These are phyloP conservation scores for Aspergillus sp. DNA, from an alignment of 2,329 filamentous ascomycete genomes.

Conservation along the genomic window DNA sequence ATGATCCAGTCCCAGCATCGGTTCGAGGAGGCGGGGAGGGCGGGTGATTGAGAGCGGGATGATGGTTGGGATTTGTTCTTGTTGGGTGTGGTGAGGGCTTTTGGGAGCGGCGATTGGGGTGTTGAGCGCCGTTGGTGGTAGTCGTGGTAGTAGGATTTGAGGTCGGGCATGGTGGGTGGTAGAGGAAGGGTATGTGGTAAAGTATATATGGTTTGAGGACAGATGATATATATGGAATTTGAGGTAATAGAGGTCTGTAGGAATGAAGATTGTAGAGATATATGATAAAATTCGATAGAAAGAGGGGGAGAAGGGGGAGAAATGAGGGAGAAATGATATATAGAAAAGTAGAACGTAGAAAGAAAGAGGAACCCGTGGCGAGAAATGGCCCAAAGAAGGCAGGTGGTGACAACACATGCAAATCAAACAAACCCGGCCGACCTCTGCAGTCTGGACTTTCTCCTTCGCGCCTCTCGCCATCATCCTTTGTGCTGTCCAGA, in stretches of 20 bases:
- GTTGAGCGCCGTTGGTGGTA: not conserved
- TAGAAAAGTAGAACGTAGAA: no score
- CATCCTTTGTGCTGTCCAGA: not conserved
- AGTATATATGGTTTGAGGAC: no score
- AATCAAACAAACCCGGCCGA: not conserved
- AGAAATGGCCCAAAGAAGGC: no score
- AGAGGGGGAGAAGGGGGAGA: no score
- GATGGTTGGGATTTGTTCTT: not conserved
- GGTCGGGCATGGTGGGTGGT: not conserved
- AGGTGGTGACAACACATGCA: not conserved
- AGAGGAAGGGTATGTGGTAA: no score
- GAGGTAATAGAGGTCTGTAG: no score
- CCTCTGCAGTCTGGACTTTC: not conserved
- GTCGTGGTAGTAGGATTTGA: not conserved
- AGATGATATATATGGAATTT: no score
- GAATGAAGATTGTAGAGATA: no score
- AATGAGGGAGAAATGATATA: no score
- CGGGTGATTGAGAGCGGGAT: not conserved
- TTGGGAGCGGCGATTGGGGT: not conserved
- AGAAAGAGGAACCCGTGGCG: no score
- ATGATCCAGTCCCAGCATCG: slow-evolving; percentile 24
- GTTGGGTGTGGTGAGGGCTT: not conserved
- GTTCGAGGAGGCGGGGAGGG: not conserved
- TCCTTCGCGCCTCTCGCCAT: not conserved
- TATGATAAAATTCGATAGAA: no score